phyloP scores from a whole-genome alignment of 352 stramenopile species.

The Blastocystis sp. region DNA sequence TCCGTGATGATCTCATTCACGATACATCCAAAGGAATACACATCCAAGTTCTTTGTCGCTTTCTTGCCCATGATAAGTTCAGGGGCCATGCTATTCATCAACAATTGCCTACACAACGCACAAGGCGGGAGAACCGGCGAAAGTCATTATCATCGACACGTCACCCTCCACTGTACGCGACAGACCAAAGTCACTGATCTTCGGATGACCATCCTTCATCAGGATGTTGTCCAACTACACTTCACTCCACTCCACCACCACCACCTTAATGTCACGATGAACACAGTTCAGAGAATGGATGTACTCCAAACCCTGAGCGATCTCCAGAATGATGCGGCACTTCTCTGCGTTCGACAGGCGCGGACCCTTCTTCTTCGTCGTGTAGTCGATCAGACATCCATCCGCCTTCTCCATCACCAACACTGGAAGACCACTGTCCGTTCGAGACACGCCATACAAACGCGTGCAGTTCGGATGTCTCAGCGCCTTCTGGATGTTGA shows the following conservation, averaged over 20 bases:
- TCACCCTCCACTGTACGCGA: not conserved
- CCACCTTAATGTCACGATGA: constrained; percentile 47
- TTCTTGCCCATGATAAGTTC: constrained; percentile 17
- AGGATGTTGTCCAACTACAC: constrained; percentile 46
- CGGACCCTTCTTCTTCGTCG: not conserved
- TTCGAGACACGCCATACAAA: constrained; percentile 23
- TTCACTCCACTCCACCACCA: not conserved
- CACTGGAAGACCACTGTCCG: not conserved
- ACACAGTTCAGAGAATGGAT: constrained; percentile 34
- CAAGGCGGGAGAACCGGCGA: constrained; percentile 21
- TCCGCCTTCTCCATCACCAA: constrained; percentile 33
- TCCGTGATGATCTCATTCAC: constrained; percentile 45
- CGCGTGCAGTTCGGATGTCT: constrained; percentile 8
- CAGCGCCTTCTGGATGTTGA: constrained; percentile 27
- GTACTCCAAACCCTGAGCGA: constrained; percentile 35
- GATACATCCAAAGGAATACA: constrained; percentile 61
- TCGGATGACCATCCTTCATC: constrained; percentile 57
- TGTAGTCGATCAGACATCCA: not conserved
- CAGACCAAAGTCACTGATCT: constrained; percentile 47
- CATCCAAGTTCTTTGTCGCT: constrained; percentile 19
- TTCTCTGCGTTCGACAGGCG: constrained; percentile 31
- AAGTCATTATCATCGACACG: not conserved
- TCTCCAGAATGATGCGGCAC: constrained; percentile 39
- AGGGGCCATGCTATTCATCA: constrained; percentile 24
- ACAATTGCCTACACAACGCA: not conserved